Conservation (phyloP, 805 yeast genomes). For the Kurtzmaniella cleridarum region DNA sequence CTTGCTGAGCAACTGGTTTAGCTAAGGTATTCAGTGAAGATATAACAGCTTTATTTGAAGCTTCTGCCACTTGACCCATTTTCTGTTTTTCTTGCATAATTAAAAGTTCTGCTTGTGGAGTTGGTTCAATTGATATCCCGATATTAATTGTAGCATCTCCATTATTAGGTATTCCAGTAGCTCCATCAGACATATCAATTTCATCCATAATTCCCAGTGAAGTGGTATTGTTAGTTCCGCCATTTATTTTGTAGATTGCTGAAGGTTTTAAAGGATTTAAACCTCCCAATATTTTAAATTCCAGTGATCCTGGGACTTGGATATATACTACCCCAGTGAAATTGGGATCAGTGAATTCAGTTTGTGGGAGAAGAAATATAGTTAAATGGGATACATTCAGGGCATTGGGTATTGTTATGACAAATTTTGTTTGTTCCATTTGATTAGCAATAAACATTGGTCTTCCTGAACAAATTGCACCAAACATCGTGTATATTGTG, state of each 20-base stretch:
- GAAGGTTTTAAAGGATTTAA: slow-evolving; percentile 69
- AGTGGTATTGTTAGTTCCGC: slow-evolving; percentile 15
- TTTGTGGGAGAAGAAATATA: slow-evolving; percentile 79
- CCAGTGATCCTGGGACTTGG: slow-evolving; percentile 61
- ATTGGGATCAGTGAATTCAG: slow-evolving; percentile 55
- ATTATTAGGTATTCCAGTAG: slow-evolving; percentile 24
- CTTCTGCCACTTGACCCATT: slow-evolving; percentile 8
- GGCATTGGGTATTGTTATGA: slow-evolving; percentile 58
- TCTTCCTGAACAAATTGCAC: slow-evolving; percentile 71
- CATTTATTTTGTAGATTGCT: slow-evolving; percentile 81
- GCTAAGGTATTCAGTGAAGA: slow-evolving; percentile 14
- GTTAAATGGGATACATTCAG: slow-evolving; percentile 72
- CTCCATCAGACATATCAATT: slow-evolving; percentile 34
- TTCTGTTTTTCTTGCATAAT: slow-evolving; percentile 39
- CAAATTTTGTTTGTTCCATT: slow-evolving; percentile 63
- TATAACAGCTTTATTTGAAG: slow-evolving; percentile 14
- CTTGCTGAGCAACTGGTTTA: slow-evolving; percentile 17
- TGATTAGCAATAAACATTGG: slow-evolving; percentile 56
- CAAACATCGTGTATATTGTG: no score
- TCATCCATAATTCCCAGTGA: slow-evolving; percentile 13
- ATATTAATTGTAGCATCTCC: slow-evolving; percentile 39
- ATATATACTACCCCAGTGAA: slow-evolving; percentile 84
- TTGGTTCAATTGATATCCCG: slow-evolving; percentile 90
- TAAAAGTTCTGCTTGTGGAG: slow-evolving; percentile 55
- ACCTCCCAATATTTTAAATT: slow-evolving; percentile 65